Percentiles rank a stretch among this genome's conserved stretches.
These are phyloP conservation scores for Madurella mycetomatis DNA, from an alignment of 2,329 filamentous ascomycete species.

Conservation along the genomic window DNA sequence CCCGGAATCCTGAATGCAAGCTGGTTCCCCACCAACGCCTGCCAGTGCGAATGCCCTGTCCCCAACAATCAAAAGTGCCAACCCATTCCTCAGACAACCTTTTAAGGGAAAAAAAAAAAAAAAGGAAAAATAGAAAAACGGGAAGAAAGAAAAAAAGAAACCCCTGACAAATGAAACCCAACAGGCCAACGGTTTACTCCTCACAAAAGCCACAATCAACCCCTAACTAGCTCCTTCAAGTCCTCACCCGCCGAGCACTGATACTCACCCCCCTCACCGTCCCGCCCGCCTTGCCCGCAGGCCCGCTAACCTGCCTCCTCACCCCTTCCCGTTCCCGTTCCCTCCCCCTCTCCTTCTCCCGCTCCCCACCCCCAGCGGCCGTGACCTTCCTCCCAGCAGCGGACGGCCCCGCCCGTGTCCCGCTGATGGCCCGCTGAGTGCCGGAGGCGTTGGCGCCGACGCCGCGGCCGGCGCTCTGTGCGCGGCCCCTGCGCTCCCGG, in stretches of 20 bases:
- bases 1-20: not conserved
- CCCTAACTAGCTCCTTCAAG: conserved; percentile 7
- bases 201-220: not conserved
- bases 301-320: conserved; percentile 47
- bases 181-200: not conserved
- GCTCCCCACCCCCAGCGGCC: not conserved
- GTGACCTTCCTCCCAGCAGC: not conserved
- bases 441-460: no score
- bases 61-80: no score
- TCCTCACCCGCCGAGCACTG: conserved; percentile 13
- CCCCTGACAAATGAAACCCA: not conserved
- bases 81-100: no score
- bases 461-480: conserved; percentile 41
- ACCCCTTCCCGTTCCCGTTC: conserved; percentile 50
- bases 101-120: no score
- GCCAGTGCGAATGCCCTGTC: not conserved
- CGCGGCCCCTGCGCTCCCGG: conserved; percentile 65
- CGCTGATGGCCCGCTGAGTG: no score
- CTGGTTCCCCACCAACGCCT: not conserved
- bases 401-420: conserved; percentile 50
- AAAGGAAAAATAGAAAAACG: no score
- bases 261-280: conserved; percentile 1
- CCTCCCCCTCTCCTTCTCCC: conserved; percentile 31
- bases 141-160: no score
- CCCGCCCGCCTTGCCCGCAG: conserved; percentile 17